Conservation (phyloP, 1,284 basidiomycete species). For the Puccinia hordei region DNA sequence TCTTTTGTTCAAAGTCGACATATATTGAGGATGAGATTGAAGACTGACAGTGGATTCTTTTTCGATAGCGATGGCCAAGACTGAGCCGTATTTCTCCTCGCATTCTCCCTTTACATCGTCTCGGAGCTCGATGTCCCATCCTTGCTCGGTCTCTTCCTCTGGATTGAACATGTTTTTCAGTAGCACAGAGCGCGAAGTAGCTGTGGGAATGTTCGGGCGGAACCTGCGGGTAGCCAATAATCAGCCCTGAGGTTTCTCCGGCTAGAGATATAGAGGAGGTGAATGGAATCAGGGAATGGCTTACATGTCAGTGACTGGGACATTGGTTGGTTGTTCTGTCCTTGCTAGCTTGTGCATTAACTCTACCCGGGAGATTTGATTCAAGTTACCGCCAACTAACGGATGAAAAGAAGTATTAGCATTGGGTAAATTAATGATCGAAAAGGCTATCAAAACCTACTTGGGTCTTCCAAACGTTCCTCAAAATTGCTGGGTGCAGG, state of each 20-base stretch:
- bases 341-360: slow-evolving; percentile 99
- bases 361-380: slow-evolving; percentile 90
- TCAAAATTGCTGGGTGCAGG: slow-evolving; percentile 71
- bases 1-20: background rate
- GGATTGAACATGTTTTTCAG: slow-evolving; percentile 96
- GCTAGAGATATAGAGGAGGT: background rate
- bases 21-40: slow-evolving; percentile 51
- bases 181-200: slow-evolving; percentile 75
- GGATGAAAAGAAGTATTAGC: slow-evolving; percentile 15
- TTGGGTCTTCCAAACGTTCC: slow-evolving; percentile 52
- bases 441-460: slow-evolving; percentile 35
- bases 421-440: slow-evolving; percentile 24
- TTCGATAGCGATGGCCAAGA: slow-evolving; percentile 86
- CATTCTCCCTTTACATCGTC: slow-evolving; percentile 96
- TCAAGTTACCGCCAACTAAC: slow-evolving; percentile 69
- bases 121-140: slow-evolving; percentile 94
- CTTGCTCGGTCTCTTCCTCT: slow-evolving; percentile 89
- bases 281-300: slow-evolving; percentile 41
- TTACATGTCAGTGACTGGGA: slow-evolving; percentile 61
- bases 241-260: background rate
- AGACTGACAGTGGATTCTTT: slow-evolving; percentile 80
- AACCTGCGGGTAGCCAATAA: slow-evolving; percentile 57
- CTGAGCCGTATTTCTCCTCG: slow-evolving; percentile 82
- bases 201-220: slow-evolving; percentile 59
- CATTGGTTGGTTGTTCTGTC: slow-evolving; percentile 66